phyloP scores from a whole-genome alignment of 163 green algal genomes.

The Scenedesmus sp. region DNA sequence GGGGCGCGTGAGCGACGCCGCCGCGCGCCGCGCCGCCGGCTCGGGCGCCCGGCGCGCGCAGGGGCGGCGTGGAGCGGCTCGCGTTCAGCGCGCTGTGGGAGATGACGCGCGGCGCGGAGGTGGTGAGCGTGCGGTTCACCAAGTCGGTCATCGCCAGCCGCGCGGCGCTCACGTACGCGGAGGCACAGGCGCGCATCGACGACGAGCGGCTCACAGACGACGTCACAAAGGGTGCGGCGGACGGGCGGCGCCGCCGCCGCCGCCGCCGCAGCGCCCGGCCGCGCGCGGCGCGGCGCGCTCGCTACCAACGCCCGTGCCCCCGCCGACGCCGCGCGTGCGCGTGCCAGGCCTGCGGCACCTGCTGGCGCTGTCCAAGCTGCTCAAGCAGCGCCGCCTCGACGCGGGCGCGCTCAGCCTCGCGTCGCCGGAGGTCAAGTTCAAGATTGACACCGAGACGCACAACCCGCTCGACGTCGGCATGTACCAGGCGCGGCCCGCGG shows the following conservation, averaged over 20 bases:
- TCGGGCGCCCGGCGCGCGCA: too few relatives aligned
- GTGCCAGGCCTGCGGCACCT: conserved; percentile 69
- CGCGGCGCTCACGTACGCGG: conserved; percentile 90
- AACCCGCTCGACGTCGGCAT: conserved; percentile 93
- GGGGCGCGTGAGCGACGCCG: too few relatives aligned
- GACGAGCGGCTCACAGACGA: conserved; percentile 70
- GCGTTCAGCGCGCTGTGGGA: conserved; percentile 96
- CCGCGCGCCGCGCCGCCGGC: too few relatives aligned
- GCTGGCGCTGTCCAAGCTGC: conserved; percentile 74
- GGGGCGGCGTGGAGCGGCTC: conserved; percentile 89
- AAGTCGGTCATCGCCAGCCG: conserved; percentile 88
- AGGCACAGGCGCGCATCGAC: conserved; percentile 94
- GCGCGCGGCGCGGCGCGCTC: too few relatives aligned
- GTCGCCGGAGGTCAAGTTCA: conserved; percentile 96
- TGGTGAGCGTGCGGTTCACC: conserved; percentile 76
- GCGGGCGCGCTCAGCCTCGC: conserved; percentile 91
- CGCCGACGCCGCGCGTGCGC: background rate
- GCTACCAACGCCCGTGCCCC: too few relatives aligned
- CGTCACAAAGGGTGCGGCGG: conserved; percentile 52
- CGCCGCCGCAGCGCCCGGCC: too few relatives aligned
- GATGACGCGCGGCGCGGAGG: conserved; percentile 72
- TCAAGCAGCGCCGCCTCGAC: conserved; percentile 63
- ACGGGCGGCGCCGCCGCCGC: too few relatives aligned
- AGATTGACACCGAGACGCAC: conserved; percentile 89
- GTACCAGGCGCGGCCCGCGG: conserved; percentile 87